A percentile compares a stretch with the other conserved stretches of the same genome.
Conservation (phyloP, 2,329 filamentous ascomycete species). For the Penicillium concentricum region DNA sequence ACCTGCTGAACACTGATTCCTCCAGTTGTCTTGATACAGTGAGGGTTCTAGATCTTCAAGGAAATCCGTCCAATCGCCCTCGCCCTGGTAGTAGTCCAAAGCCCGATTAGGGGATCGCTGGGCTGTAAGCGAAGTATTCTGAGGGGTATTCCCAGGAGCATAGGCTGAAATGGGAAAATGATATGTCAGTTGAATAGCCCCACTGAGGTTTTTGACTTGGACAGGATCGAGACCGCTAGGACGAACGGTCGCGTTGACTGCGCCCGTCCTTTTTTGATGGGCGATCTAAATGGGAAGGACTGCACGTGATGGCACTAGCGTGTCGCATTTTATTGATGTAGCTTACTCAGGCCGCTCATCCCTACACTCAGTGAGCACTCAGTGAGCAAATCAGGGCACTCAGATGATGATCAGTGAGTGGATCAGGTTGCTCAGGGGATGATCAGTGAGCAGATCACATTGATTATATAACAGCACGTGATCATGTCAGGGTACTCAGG, state of each 20-base stretch:
- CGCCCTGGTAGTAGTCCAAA: not conserved
- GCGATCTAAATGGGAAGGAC: not conserved
- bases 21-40: not conserved
- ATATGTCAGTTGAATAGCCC: not conserved
- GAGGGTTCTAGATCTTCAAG: not conserved
- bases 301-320: not conserved
- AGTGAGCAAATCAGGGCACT: not conserved
- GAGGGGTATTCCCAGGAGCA: not conserved
- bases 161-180: not conserved
- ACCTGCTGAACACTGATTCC: not conserved
- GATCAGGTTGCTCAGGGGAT: not conserved
- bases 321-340: slow-evolving; percentile 3
- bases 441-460: not conserved
- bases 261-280: not conserved
- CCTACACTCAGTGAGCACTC: not conserved
- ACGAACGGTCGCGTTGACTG: not conserved
- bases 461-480: not conserved
- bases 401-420: not conserved
- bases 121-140: slow-evolving; percentile 1
- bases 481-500: not conserved
- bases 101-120: not conserved
- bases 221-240: not conserved
- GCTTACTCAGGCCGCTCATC: not conserved
- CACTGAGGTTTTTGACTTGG: not conserved
- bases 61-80: not conserved